Conservation (phyloP, 1,284 basidiomycete genomes). For the Ganoderma sp. region DNA sequence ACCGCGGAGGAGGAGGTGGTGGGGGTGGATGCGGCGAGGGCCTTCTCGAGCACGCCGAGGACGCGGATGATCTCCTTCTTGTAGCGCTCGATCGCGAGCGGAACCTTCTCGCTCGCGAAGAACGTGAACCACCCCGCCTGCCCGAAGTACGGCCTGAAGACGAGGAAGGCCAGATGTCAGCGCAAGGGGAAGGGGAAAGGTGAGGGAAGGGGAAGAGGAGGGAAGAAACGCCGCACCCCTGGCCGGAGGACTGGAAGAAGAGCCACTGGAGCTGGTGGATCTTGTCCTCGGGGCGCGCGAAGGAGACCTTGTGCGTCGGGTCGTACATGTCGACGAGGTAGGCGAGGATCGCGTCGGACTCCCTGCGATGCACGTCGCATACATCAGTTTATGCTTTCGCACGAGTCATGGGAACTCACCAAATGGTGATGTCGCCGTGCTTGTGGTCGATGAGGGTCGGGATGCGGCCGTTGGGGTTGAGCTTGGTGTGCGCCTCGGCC, state of each 20-base stretch:
- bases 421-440: slow-evolving; percentile 39
- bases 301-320: slow-evolving; percentile 31
- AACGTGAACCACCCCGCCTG: slow-evolving; percentile 37
- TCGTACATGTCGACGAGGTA: slow-evolving; percentile 39
- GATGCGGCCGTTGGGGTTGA: slow-evolving; percentile 44
- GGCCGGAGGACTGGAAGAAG: slow-evolving; percentile 39
- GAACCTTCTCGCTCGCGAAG: slow-evolving; percentile 35
- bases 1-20: slow-evolving; percentile 12
- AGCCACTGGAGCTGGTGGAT: slow-evolving; percentile 36
- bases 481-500: slow-evolving; percentile 31
- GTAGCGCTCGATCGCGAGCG: slow-evolving; percentile 39
- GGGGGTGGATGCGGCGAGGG: slow-evolving; percentile 10
- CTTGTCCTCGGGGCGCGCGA: slow-evolving; percentile 31
- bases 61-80: slow-evolving; percentile 40
- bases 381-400: neutral
- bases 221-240: slow-evolving; percentile 24
- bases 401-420: slow-evolving; percentile 8
- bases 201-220: neutral
- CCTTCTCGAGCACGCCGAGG: slow-evolving; percentile 38
- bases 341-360: slow-evolving; percentile 40
- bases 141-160: slow-evolving; percentile 33
- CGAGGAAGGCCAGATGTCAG: neutral
- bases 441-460: slow-evolving; percentile 45
- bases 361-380: slow-evolving; percentile 29
- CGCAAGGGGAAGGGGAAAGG: neutral